Base-by-base conservation (phyloP, 139 green algal species). In the Chlorella sp. region DNA sequence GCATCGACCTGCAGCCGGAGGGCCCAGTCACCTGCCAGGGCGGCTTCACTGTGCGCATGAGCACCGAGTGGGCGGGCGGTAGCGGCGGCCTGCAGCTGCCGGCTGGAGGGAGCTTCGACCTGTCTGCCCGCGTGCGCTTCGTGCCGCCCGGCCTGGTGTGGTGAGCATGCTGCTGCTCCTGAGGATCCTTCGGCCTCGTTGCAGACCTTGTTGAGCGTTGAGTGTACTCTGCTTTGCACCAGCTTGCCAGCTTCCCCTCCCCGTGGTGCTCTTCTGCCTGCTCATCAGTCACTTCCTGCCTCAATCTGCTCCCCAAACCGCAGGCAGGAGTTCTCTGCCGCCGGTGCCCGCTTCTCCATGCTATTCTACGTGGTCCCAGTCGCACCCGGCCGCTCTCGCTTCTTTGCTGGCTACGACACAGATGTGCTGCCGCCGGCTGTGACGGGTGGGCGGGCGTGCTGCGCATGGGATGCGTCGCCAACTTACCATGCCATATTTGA, bases 281-380 rank as follows among this genome's bases (percentile, higher is more conserved):
- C 34, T 74, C 28, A 25, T 34, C 68, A 30, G 44, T 6, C 9
- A 51, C 44, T 26, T 21, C 44, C 26, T 60, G 15, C 26, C 20
- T 51, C 6, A 16, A 51, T 9, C 9, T 6, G 7, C 44, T 51
- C 44, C 44, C 9, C 44, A 6, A 51, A 6, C 6, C 6, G 39
- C 78, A 83, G 78, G 78, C 63, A 75, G 30, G 78, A 83, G 78
- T 64, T 83, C 26, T n/a, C 78, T 13, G 63, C 63, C 23, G n/a
- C 26, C 5, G 60, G 78, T n/a, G 16, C 39, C 39, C 39, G 47
- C 62, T 74, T 83, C 39, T 75, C 62, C 17, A 56, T 85, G 80
- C 65, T 85, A 7, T 85, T 85, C 47, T 85, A 85, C 28, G 65
- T 36, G 3, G 80, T 85, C 15, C 80, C 80, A 41, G 80, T 85